These are phyloP conservation scores for Pleurotus cornucopiae DNA, from an alignment of 768 basidiomycete genomes.

Conservation along the genomic window DNA sequence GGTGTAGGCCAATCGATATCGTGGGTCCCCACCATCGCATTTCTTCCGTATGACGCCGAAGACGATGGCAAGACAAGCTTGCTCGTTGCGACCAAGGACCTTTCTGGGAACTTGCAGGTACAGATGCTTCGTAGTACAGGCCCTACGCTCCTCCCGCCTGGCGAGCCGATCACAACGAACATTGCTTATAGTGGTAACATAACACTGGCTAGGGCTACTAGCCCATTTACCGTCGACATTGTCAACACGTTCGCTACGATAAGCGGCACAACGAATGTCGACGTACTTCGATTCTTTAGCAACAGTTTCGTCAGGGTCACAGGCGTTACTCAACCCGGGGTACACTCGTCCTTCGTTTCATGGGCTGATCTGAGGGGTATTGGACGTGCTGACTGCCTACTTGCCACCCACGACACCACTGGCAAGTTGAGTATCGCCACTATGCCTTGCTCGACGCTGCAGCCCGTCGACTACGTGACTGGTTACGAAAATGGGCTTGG, in stretches of 20 bases:
- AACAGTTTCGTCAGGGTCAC: conserved; percentile 2
- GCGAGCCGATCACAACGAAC: neutral
- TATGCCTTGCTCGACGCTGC: neutral
- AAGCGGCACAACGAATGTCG: neutral
- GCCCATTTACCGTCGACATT: neutral
- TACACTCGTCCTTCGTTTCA: neutral
- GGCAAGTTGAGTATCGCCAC: neutral
- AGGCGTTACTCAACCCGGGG: conserved; percentile 1
- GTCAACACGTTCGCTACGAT: conserved; percentile 2
- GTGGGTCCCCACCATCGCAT: neutral
- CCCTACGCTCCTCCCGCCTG: neutral
- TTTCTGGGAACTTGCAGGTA: neutral
- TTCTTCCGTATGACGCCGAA: conserved; percentile 1
- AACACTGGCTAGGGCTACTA: conserved; percentile 1
- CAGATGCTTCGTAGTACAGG: conserved; percentile 4
- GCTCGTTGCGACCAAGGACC: neutral
- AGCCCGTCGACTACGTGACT: conserved; percentile 1
- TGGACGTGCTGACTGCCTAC: neutral
- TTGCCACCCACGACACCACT: neutral
- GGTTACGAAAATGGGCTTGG: conserved; percentile 3
- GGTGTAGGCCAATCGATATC: conserved; percentile 1
- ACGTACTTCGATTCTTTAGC: conserved; percentile 3
- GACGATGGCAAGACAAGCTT: conserved; percentile 3
- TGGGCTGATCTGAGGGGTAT: conserved; percentile 5
- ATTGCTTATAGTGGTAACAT: conserved; percentile 1